Percentiles rank a stretch among this genome's conserved stretches.
These are phyloP conservation scores for Nannochloris sp. DNA, from an alignment of 139 green algal species.

Conservation along the genomic window DNA sequence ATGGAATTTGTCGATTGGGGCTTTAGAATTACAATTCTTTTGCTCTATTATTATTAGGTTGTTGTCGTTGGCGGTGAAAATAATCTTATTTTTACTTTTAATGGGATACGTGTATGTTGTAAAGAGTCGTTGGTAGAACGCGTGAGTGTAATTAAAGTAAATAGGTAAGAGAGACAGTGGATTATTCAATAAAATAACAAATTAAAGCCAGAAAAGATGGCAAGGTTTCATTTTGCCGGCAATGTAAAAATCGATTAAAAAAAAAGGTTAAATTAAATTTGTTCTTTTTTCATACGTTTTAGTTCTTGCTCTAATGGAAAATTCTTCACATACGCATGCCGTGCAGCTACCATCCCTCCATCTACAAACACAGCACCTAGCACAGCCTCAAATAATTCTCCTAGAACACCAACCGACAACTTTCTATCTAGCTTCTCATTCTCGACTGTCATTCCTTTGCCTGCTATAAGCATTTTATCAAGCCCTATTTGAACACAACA, in stretches of 20 bases:
- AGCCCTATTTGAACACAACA: not conserved
- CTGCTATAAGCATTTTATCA: conserved; percentile 6
- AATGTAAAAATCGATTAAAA: too few species aligned
- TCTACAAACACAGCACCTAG: conserved; percentile 13
- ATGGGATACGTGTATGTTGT: too few species aligned
- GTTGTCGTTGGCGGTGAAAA: too few species aligned
- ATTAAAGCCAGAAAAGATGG: too few species aligned
- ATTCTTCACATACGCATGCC: not conserved
- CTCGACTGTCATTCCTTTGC: not conserved
- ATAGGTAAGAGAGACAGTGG: too few species aligned
- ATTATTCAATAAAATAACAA: too few species aligned
- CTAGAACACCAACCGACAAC: conserved; percentile 2
- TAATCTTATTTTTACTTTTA: too few species aligned
- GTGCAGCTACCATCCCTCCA: not conserved
- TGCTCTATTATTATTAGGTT: not conserved
- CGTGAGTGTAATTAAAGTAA: too few species aligned
- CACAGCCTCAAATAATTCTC: conserved; percentile 11
- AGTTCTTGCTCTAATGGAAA: conserved; percentile 1
- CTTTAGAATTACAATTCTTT: conserved; percentile 28
- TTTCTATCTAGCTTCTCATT: not conserved
- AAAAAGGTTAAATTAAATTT: too few species aligned
- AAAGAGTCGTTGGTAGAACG: too few species aligned
- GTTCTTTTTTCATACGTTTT: conserved; percentile 6
- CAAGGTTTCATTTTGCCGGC: too few species aligned
- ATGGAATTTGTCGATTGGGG: conserved; percentile 91